A percentile compares a stretch with the other conserved stretches of the same genome.
phyloP scores from a whole-genome alignment of 495 filamentous ascomycete species.

The Stereocaulon alpinum region DNA sequence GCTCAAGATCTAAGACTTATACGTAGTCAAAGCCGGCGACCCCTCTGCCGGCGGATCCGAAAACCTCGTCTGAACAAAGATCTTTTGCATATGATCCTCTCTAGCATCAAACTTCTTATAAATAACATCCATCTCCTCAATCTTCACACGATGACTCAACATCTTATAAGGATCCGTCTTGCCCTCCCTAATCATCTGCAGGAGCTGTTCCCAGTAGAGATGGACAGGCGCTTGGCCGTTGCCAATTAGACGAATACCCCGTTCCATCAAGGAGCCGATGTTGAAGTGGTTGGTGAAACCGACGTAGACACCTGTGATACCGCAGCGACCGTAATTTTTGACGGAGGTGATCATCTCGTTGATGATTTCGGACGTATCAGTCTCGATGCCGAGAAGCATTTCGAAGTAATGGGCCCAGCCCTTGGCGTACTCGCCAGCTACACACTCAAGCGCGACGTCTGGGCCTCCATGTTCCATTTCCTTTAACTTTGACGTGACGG shows the following conservation, averaged over 20 bases:
- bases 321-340: constrained; percentile 61
- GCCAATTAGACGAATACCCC: constrained; percentile 69
- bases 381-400: constrained; percentile 62
- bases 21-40: constrained; percentile 42
- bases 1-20: constrained; percentile 10
- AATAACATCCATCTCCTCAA: constrained; percentile 64
- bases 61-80: constrained; percentile 59
- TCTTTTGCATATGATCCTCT: constrained; percentile 60
- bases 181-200: constrained; percentile 56
- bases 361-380: constrained; percentile 74
- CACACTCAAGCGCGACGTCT: constrained; percentile 76
- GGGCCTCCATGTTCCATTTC: constrained; percentile 60
- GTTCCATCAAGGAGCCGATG: constrained; percentile 78
- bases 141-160: constrained; percentile 62
- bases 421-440: constrained; percentile 77
- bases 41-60: constrained; percentile 46
- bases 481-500: constrained; percentile 61
- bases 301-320: constrained; percentile 74
- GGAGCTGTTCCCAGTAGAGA: constrained; percentile 68
- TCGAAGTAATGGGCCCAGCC: constrained; percentile 73
- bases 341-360: constrained; percentile 82
- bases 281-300: constrained; percentile 78
- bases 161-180: constrained; percentile 71
- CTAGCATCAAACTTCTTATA: constrained; percentile 63
- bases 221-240: constrained; percentile 82